Evolutionary conservation across 2,329 filamentous ascomycete species (phyloP), one percentile per base, ranked within the genome.

Genomic region (Epicoccum nigrum): DNA sequence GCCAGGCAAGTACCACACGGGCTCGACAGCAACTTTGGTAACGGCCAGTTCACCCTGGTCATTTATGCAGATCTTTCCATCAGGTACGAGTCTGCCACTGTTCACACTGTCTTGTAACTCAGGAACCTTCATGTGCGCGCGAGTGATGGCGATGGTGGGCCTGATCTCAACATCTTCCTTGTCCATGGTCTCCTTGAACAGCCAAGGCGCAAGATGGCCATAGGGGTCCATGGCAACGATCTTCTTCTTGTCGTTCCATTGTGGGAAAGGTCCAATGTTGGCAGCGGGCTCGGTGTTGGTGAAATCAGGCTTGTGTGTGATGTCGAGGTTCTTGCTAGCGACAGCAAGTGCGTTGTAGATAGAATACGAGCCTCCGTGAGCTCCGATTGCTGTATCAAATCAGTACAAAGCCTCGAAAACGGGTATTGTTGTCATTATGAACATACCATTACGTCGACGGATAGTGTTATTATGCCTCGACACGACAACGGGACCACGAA

Each of bases 181-280:
- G 40, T 89, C 81, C 64, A 94, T 92, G 37, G 84, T 81, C 56
- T 93, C 86, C 58, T 88, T 89, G 77, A 88, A 96, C 32, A 95
- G 76, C 87, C 88, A 92, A 7, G 90, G 90, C 7, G 88, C 84
- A 54, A 96, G 78, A 76, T 97, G 94, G 6, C 94, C 93, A 72
- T 88, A 90, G 0, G 93, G 93, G 70, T 97, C 94, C 91, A 99
- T 96, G 15, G 93, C 90, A 12, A 97, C 93, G 57, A 99, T 97
- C 79, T 97, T 97, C 74, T 90, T 91, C 66, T 83, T 84, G 69
- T 96, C 90, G 20, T 83, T 84, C 93, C 93, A 99, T 75, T 94
- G 86, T 7, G 90, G 86, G 64, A 96, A 96, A 7, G 90, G 92
- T 0, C 92, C 92, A 68, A 97, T 90, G 45, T 87, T 84, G 17